Evolutionary conservation across 768 basidiomycete genomes (phyloP), one percentile per base, ranked within the genome.

Genomic region (Agaricus subrufescens): DNA sequence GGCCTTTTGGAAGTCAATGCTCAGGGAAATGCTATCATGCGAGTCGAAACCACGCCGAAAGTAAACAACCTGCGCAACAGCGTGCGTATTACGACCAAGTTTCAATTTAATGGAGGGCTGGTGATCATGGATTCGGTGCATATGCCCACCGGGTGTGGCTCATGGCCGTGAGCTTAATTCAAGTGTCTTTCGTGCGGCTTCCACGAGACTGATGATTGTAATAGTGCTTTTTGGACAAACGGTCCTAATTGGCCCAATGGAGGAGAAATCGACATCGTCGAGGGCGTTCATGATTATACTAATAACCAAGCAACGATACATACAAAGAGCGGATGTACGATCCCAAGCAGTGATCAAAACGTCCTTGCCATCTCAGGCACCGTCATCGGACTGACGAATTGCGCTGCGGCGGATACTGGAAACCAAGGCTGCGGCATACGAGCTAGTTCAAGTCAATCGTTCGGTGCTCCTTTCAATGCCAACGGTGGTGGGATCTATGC

Each of bases 81-180:
- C 60, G 79, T 96, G 39, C 85, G 94, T 60, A 87, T 98, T 61
- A 84, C 83, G 47, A 84, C 87, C 0, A 66, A 83, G 29, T 67
- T 73, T 50, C 69, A 73, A 2, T 88, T 82, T 64, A 87, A 80
- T 34, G 87, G 80, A 12, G 82, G 83, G 7, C 75, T 97, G 37
- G 76, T 94, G 59, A 75, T 94, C 46, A 78, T 94, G 77, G 92
- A 95, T 69, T 81, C 91, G 26, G 77, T 84, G 26, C 93, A 96
- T 67, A 92, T 94, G 87, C 93, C 93, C 7, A 85, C 85, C 0
- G 94, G 93, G 12, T 95, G 93, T 69, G 93, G 86, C 38, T 86
- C 85, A 26, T 94, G 91, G 92, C 91, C 90, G 71, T 80, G 54
- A 68, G 77, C 77, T 6, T 44, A 76, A 6, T 42, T 27, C 43